Percentiles rank a stretch among this genome's conserved stretches.
Conservation (phyloP, 1,139 yeast species). For the Hanseniaspora uvarum region DNA sequence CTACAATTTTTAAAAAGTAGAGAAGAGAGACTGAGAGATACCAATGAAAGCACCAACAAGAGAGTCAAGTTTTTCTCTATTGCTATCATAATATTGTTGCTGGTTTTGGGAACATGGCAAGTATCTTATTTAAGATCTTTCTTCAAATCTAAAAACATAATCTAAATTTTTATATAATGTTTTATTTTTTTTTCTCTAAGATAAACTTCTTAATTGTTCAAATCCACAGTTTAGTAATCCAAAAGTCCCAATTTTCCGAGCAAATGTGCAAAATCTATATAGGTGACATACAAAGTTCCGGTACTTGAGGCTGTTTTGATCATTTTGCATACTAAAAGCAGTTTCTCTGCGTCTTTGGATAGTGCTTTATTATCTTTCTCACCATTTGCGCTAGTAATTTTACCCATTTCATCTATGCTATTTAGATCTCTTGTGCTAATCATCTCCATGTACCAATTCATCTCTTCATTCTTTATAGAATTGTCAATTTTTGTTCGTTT, state of each 20-base stretch:
- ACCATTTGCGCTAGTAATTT: not conserved
- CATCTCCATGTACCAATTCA: conserved; percentile 29
- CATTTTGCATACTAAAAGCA: conserved; percentile 2
- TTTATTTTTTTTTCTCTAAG: not conserved
- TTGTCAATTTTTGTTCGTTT: conserved; percentile 24
- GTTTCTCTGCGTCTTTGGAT: not conserved
- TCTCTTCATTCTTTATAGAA: conserved; percentile 23
- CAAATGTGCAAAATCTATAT: conserved; percentile 16
- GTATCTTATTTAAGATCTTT: conserved; percentile 80
- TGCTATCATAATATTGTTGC: conserved; percentile 53
- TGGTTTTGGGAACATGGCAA: conserved; percentile 85
- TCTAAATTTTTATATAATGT: conserved; percentile 35
- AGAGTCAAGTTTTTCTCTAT: conserved; percentile 80
- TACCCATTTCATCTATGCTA: conserved; percentile 5
- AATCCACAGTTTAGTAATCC: not conserved
- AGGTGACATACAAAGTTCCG: conserved; percentile 6
- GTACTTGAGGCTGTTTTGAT: conserved; percentile 12
- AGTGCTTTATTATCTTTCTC: not conserved
- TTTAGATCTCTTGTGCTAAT: conserved; percentile 28
- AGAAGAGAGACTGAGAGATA: conserved; percentile 88
- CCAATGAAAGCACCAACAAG: conserved; percentile 76
- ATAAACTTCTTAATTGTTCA: not conserved
- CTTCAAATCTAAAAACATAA: conserved; percentile 88
- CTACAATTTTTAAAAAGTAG: conserved; percentile 73
- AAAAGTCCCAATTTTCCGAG: conserved; percentile 15